Evolutionary conservation across 2,329 filamentous ascomycete species (phyloP), one percentile per base, ranked within the genome.

Genomic region (Ascochyta koolunga): DNA sequence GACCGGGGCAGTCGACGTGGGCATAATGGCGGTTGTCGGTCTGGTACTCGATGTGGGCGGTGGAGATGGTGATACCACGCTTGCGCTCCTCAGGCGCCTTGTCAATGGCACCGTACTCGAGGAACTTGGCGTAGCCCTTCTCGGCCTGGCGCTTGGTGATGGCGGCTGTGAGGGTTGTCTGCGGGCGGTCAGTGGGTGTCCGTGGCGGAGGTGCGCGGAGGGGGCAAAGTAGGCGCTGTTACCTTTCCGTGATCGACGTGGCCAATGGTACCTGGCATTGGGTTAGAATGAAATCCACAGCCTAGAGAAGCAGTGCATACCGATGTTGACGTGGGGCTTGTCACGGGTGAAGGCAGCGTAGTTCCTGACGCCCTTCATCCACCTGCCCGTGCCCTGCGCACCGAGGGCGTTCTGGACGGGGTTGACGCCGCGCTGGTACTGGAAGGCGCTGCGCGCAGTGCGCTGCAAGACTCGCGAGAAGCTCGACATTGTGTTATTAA

Each of bases 181-280:
- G 48, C 58, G 60, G 22, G 31, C 38, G 22, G 45, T 66, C 40
- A 65, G 57, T 56, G 27, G 49, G 27, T 16, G 40, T 18, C 24
- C 35, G 22, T 44, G 32, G 36, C 55, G 68, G 51, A 50, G 27
- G 42, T 63, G 36, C 40, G 39, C 38, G 38, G 22, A 24, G 38
- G 64, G 31, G 62, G 39, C 50, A 58, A 37, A 44, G 55, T 29
- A 38, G 49, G 54, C 25, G 50, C 25, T 53, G 36, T 29, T 65
- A 96, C 93, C 90, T 99, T 99, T 83, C 93, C 93, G 82, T 99
- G 93, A 86, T 99, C 95, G 80, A 99, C 95, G 83, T 99, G 95
- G 70, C 95, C 95, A 80, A 99, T 99, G 69, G 95, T 99, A 77
- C 89, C 89, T 93, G 50, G 50, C 27, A 16, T 4, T 22, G 29